These are phyloP conservation scores for Malus asiatica DNA, from an alignment of 306 rosid genomes.

Conservation along the genomic window DNA sequence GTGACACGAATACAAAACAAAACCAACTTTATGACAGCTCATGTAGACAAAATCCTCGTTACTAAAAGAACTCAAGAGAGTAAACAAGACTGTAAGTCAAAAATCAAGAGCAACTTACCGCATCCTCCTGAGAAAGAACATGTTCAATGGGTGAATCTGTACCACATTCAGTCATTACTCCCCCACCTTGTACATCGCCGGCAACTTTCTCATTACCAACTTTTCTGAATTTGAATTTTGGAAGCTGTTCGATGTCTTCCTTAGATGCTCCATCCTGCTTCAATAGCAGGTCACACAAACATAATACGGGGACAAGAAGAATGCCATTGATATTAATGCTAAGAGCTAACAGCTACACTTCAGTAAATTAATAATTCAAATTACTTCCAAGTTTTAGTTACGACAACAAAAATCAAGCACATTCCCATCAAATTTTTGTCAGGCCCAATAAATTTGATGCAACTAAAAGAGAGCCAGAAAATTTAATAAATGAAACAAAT, in stretches of 20 bases:
- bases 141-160: conserved; percentile 64
- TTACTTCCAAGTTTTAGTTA: background rate
- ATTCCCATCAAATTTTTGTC: background rate
- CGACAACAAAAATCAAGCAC: background rate
- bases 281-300: background rate
- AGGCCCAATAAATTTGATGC: background rate
- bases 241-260: conserved; percentile 80
- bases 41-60: background rate
- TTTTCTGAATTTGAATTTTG: conserved; percentile 69
- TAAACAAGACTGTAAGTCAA: background rate
- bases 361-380: background rate
- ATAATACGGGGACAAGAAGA: background rate
- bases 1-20: conserved; percentile 7
- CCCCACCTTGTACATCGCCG: conserved; percentile 54
- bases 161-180: conserved; percentile 77
- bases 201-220: conserved; percentile 44
- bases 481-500: background rate
- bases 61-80: background rate
- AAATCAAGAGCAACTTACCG: conserved; percentile 36
- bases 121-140: conserved; percentile 71
- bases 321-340: background rate
- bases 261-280: conserved; percentile 95
- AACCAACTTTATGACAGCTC: background rate
- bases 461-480: background rate
- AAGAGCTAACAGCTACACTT: background rate